Base-by-base conservation (phyloP, 495 filamentous ascomycete genomes). In the Tuber calosporum region DNA sequence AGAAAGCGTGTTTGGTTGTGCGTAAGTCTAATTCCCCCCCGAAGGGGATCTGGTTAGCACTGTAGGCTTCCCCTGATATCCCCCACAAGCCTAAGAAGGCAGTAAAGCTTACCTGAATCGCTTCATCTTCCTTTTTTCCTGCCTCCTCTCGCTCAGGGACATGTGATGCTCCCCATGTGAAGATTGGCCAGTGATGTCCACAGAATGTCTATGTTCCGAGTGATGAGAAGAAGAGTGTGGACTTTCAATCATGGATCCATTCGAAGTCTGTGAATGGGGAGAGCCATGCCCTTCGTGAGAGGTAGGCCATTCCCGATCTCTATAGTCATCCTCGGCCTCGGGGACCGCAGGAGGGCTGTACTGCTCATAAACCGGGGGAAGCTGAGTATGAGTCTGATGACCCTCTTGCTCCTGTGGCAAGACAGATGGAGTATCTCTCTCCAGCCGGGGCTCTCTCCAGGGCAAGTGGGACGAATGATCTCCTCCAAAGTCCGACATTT, bases 1-100 rank as follows among this genome's bases (percentile, higher is more conserved):
- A 98, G 84, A 79, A 97, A 98, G 40, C 94, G 89, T 38, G 94
- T 98, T 86, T 98, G 94, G 78, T 95, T 95, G 81, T 97, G 94
- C 19, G 94, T 98, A 76, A 98, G 89, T 75, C 94, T 98, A 80
- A 75, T 75, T 75, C 66, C 72, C 66, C 72, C 69, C 68, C 72
- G 22, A 72, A 73, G 53, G 26, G 26, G n/a, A 62, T 36, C 38
- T 42, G 22, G 40, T 66, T 62, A 75, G 67, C 34, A 40, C 30
- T 20, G 34, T 48, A 72, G 20, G 26, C 68, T 62, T 20, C 30
- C 40, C 4, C 69, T 17, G 20, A 58, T 19, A 34, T 71, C 39
- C 36, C n/a, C 22, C 36, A 20, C 38, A 72, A 7, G 42, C 62
- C n/a, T n/a, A 13, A 40, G 39, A 26, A 45, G 36, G 41, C 20